A percentile compares a stretch with the other conserved stretches of the same genome.
Conservation (phyloP, 2,329 filamentous ascomycete species). For the Exophiala dermatitidis region DNA sequence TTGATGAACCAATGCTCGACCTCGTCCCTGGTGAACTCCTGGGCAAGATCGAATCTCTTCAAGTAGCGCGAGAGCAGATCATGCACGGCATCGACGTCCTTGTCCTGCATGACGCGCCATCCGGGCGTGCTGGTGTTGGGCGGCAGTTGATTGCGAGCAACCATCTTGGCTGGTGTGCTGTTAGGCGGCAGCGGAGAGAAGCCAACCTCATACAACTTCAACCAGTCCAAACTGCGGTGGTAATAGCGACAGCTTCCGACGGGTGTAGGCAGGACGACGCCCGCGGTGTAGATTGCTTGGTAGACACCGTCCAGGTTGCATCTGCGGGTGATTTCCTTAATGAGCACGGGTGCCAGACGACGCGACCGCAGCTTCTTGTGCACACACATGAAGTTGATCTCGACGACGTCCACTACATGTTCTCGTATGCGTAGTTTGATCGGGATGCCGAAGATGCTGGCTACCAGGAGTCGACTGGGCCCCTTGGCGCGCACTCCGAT, state of each 20-base stretch:
- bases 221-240: constrained; percentile 89
- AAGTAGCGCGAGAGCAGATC: constrained; percentile 71
- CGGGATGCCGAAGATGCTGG: constrained; percentile 91
- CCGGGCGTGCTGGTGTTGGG: constrained; percentile 64
- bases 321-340: constrained; percentile 92
- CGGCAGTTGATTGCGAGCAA: constrained; percentile 78
- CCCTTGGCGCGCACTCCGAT: constrained; percentile 75
- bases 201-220: constrained; percentile 88
- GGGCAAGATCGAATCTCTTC: constrained; percentile 72
- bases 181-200: constrained; percentile 81
- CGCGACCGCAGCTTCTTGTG: constrained; percentile 97
- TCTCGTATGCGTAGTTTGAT: constrained; percentile 73
- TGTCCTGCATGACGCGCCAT: constrained; percentile 69
- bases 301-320: constrained; percentile 82
- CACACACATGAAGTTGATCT: constrained; percentile 97
- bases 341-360: constrained; percentile 84
- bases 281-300: constrained; percentile 94
- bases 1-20: constrained; percentile 82
- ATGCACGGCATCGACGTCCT: constrained; percentile 70
- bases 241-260: constrained; percentile 92
- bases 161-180: constrained; percentile 78
- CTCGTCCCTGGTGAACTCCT: constrained; percentile 72
- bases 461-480: constrained; percentile 78
- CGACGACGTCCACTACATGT: constrained; percentile 67
- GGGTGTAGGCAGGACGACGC: constrained; percentile 82